phyloP scores from a whole-genome alignment of 1,284 basidiomycete species.

The Apiotrichum gracile region DNA sequence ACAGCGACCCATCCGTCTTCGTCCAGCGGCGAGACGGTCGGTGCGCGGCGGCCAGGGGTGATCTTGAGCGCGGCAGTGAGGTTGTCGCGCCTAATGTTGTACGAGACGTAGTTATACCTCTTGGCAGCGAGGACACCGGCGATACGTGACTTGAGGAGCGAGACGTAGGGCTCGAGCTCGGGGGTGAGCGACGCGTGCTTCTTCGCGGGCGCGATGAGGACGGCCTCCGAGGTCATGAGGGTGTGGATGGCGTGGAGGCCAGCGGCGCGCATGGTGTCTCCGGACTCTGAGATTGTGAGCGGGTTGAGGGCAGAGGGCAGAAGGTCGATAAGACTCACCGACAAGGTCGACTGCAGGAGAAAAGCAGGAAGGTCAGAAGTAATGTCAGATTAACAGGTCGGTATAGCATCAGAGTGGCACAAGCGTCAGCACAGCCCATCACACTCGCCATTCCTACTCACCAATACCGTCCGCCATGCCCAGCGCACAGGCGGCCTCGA shows the following conservation, averaged over 20 bases:
- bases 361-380: neutral
- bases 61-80: conserved; percentile 63
- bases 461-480: conserved; percentile 97
- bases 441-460: conserved; percentile 47
- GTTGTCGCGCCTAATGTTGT: conserved; percentile 70
- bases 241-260: conserved; percentile 90
- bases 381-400: too few species aligned
- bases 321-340: conserved; percentile 59
- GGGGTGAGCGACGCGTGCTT: conserved; percentile 62
- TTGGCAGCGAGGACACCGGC: conserved; percentile 87
- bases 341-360: conserved; percentile 72
- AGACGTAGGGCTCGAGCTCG: conserved; percentile 56
- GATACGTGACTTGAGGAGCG: conserved; percentile 78
- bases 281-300: conserved; percentile 61
- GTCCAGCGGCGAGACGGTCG: conserved; percentile 84
- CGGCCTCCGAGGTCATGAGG: conserved; percentile 81
- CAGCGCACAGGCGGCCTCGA: conserved; percentile 94
- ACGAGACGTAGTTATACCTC: conserved; percentile 84
- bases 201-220: conserved; percentile 76
- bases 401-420: too few species aligned
- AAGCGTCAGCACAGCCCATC: neutral
- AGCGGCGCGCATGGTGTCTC: conserved; percentile 98
- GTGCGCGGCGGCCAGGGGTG: conserved; percentile 84
- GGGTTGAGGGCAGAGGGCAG: too few species aligned
- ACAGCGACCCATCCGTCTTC: conserved; percentile 79